Percentiles rank a stretch among this genome's conserved stretches.
Conservation (phyloP, 257 asterid species). For the Haberlea rhodopensis region DNA sequence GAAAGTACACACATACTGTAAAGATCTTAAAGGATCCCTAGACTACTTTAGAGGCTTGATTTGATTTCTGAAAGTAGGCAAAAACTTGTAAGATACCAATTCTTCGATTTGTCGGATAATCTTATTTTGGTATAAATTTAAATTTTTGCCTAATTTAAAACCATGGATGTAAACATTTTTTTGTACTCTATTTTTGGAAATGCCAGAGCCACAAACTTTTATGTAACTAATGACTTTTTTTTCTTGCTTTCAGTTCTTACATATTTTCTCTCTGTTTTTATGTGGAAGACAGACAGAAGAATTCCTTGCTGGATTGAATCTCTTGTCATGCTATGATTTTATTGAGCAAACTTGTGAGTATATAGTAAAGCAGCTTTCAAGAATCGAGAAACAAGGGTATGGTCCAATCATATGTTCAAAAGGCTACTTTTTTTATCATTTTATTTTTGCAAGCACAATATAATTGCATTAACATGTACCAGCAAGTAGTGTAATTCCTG, state of each 20-base stretch:
- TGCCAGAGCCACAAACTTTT: constrained; percentile 3
- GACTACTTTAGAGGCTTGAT: too few species aligned
- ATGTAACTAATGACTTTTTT: too few species aligned
- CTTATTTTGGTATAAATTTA: too few species aligned
- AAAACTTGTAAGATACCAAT: too few species aligned
- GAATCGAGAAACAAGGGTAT: constrained; percentile 89
- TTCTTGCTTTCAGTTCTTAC: constrained; percentile 25
- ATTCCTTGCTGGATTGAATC: constrained; percentile 68
- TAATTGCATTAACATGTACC: background rate
- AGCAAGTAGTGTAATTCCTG: background rate
- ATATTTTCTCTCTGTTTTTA: constrained; percentile 21
- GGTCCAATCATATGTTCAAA: constrained; percentile 25
- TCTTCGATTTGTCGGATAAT: too few species aligned
- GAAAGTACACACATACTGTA: too few species aligned
- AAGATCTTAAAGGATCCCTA: too few species aligned
- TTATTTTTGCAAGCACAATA: background rate
- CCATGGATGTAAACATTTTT: too few species aligned
- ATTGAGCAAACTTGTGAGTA: constrained; percentile 69
- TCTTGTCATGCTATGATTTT: constrained; percentile 69
- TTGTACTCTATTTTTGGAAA: constrained; percentile 9
- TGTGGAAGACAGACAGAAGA: constrained; percentile 80
- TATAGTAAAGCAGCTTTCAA: constrained; percentile 60
- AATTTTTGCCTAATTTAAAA: too few species aligned
- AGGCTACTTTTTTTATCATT: constrained; percentile 9
- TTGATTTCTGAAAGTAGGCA: too few species aligned